Evolutionary conservation across 306 rosid species (phyloP).

Genomic region (Trifolium repens): DNA sequence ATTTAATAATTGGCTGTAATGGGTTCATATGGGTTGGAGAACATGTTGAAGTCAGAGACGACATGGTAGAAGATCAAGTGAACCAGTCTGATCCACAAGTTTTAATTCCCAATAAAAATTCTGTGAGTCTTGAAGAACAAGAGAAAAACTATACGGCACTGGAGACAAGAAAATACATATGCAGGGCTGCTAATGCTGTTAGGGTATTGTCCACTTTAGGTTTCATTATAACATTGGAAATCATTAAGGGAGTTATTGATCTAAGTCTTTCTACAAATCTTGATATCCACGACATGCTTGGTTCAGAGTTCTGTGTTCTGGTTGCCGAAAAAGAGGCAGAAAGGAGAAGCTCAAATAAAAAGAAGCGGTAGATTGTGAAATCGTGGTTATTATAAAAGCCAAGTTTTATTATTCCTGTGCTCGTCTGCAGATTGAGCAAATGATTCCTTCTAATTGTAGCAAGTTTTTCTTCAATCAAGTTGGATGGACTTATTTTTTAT

Average conservation of each 20-base stretch:
- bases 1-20: slow-evolving; percentile 84
- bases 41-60: slow-evolving; percentile 63
- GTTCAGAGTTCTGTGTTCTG: slow-evolving; percentile 78
- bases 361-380: slow-evolving; percentile 51
- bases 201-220: slow-evolving; percentile 71
- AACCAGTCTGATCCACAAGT: slow-evolving; percentile 54
- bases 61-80: slow-evolving; percentile 66
- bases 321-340: slow-evolving; percentile 84
- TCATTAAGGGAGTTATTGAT: slow-evolving; percentile 62
- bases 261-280: slow-evolving; percentile 65
- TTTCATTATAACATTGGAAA: slow-evolving; percentile 63
- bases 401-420: slow-evolving; percentile 7
- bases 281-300: slow-evolving; percentile 81
- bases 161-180: slow-evolving; percentile 70
- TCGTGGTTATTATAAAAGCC: neutral
- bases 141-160: slow-evolving; percentile 55
- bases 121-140: slow-evolving; percentile 55
- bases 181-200: slow-evolving; percentile 85
- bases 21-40: slow-evolving; percentile 94
- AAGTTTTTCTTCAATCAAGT: neutral
- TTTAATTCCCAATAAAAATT: slow-evolving; percentile 25
- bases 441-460: slow-evolving; percentile 7
- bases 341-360: slow-evolving; percentile 66
- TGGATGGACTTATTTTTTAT: neutral
- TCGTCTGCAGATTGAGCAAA: neutral